phyloP scores from a whole-genome alignment of 768 basidiomycete genomes.

The Trametes maxima region DNA sequence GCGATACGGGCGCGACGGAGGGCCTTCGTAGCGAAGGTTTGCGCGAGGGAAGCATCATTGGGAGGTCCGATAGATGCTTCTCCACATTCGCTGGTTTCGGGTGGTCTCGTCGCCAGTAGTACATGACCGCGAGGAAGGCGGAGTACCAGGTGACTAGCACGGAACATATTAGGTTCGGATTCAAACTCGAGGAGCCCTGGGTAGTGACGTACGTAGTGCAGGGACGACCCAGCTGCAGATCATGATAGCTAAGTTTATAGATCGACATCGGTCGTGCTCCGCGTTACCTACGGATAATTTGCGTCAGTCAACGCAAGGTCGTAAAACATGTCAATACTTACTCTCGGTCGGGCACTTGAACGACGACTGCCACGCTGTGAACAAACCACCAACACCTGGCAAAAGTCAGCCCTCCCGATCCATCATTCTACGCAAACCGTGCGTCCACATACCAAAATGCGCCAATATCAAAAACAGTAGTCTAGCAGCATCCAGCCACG shows the following conservation, averaged over 20 bases:
- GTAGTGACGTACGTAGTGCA: conserved; percentile 44
- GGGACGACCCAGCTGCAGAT: conserved; percentile 58
- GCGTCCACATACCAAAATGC: conserved; percentile 44
- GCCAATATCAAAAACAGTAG: conserved; percentile 46
- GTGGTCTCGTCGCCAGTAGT: conserved; percentile 38
- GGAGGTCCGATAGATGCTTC: conserved; percentile 24
- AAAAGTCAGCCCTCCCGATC: no score
- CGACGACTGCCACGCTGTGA: conserved; percentile 44
- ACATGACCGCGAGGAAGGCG: conserved; percentile 30
- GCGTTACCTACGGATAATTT: conserved; percentile 38
- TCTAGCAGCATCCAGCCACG: conserved; percentile 57
- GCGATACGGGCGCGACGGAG: background rate
- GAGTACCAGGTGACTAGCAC: conserved; percentile 47
- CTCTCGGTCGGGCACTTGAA: conserved; percentile 49
- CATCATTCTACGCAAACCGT: background rate
- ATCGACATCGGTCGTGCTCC: conserved; percentile 38
- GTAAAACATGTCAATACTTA: conserved; percentile 27
- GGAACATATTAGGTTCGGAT: background rate
- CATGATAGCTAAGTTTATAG: conserved; percentile 51
- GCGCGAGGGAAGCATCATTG: conserved; percentile 22
- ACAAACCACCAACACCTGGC: conserved; percentile 46
- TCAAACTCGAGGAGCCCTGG: background rate
- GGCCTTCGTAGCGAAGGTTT: conserved; percentile 1
- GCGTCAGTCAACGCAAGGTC: background rate
- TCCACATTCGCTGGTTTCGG: conserved; percentile 1